Conservation (phyloP, 2,329 filamentous ascomycete species). For the Rhynchosporium secalis region DNA sequence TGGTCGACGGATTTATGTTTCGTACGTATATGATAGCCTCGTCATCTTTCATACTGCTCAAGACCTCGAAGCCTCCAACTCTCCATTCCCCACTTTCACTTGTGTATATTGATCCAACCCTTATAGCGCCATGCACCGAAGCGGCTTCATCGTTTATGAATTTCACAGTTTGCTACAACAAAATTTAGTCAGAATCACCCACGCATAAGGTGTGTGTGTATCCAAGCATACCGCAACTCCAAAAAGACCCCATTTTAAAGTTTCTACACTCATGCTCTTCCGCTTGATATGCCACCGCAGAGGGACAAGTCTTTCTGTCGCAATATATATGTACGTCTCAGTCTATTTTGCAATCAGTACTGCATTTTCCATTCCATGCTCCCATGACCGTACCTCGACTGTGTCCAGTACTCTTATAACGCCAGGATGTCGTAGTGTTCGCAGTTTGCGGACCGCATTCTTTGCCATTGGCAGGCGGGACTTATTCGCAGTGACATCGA, state of each 20-base stretch:
- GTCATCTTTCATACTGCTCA: slow-evolving; percentile 95
- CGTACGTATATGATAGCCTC: slow-evolving; percentile 84
- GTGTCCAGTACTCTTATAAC: slow-evolving; percentile 94
- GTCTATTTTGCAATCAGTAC: slow-evolving; percentile 55
- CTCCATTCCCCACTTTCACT: slow-evolving; percentile 99
- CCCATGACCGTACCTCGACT: slow-evolving; percentile 66
- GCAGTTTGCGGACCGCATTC: slow-evolving; percentile 91
- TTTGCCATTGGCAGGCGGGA: slow-evolving; percentile 81
- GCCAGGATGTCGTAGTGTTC: slow-evolving; percentile 89
- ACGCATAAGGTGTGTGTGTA: too few species aligned
- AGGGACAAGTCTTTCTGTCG: slow-evolving; percentile 85
- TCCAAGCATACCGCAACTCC: slow-evolving; percentile 67
- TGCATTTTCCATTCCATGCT: slow-evolving; percentile 21
- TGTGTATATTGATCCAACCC: slow-evolving; percentile 84
- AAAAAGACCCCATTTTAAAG: slow-evolving; percentile 93
- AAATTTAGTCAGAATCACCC: slow-evolving; percentile 1
- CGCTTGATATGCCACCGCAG: slow-evolving; percentile 87
- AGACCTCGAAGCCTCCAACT: slow-evolving; percentile 85
- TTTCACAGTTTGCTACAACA: slow-evolving; percentile 76
- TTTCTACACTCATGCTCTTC: slow-evolving; percentile 85
- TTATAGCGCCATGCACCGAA: slow-evolving; percentile 86
- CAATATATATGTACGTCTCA: slow-evolving; percentile 93
- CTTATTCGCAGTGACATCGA: slow-evolving; percentile 81
- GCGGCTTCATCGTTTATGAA: slow-evolving; percentile 94
- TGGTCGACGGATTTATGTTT: background rate